Percentiles rank a stretch among this genome's conserved stretches.
Evolutionary conservation across 129 eudicot genomes (phyloP).

Genomic region (Smallanthus sonchifolius): DNA sequence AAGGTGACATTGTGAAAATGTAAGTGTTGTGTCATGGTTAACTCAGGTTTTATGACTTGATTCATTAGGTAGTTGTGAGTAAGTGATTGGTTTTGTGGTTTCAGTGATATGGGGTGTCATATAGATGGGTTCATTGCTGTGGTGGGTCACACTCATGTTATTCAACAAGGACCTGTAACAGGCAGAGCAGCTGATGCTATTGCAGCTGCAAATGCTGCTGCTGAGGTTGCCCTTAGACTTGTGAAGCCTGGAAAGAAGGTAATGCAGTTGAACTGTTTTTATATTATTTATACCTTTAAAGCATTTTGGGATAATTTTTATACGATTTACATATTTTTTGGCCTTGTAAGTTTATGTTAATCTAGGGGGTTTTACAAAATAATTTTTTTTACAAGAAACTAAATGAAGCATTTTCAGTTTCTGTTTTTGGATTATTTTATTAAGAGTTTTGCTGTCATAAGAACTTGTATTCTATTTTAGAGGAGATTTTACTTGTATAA

Average conservation of each 20-base stretch:
- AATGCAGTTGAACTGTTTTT: neutral
- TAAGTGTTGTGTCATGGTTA: slow-evolving; percentile 26
- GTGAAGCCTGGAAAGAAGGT: slow-evolving; percentile 97
- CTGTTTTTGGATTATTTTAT: neutral
- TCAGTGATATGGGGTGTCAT: slow-evolving; percentile 94
- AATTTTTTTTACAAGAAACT: neutral
- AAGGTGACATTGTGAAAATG: slow-evolving; percentile 88
- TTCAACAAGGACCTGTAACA: slow-evolving; percentile 79
- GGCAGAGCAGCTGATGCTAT: slow-evolving; percentile 92
- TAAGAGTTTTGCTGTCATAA: neutral
- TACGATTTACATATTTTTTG: neutral
- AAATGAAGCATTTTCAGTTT: neutral
- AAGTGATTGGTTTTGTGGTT: slow-evolving; percentile 11
- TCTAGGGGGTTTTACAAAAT: neutral
- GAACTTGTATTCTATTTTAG: neutral
- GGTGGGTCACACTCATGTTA: slow-evolving; percentile 85
- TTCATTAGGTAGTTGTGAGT: neutral
- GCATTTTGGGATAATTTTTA: neutral
- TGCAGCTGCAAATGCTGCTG: slow-evolving; percentile 99
- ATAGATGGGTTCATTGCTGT: slow-evolving; percentile 92
- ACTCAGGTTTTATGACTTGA: neutral
- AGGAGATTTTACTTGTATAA: neutral
- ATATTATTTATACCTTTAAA: neutral
- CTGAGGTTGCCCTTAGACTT: slow-evolving; percentile 94
- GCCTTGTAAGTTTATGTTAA: neutral